Conservation (phyloP, 495 filamentous ascomycete genomes). For the Schizothecium vesticola region DNA sequence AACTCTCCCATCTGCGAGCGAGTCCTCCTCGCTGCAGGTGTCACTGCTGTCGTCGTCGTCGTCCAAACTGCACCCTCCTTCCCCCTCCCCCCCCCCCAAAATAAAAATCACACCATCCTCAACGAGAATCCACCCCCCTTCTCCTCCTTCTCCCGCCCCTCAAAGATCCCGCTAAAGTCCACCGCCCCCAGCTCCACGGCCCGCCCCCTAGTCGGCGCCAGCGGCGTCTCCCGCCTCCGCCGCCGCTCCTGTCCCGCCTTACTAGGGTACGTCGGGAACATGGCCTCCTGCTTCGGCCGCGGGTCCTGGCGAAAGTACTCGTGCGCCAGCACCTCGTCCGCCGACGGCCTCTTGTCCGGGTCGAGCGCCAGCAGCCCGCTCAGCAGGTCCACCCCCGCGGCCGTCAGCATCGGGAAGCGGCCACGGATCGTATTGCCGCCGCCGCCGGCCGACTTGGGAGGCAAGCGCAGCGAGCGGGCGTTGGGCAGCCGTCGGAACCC, state of each 20-base stretch:
- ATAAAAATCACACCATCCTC: conserved; percentile 54
- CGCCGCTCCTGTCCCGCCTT: conserved; percentile 91
- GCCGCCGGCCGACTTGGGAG: conserved; percentile 40
- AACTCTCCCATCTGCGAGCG: not conserved
- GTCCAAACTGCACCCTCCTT: not conserved
- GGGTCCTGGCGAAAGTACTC: conserved; percentile 88
- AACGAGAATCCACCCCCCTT: conserved; percentile 77
- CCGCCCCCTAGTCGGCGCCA: conserved; percentile 75
- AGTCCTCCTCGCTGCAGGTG: not conserved
- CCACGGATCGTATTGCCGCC: conserved; percentile 51
- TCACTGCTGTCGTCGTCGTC: not conserved
- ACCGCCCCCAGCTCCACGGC: conserved; percentile 58
- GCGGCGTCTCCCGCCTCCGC: conserved; percentile 66
- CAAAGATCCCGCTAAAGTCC: conserved; percentile 77
- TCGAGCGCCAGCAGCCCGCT: conserved; percentile 66
- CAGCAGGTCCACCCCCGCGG: conserved; percentile 66
- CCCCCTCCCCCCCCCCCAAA: not conserved
- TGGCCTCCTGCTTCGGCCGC: conserved; percentile 73
- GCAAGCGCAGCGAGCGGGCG: conserved; percentile 76
- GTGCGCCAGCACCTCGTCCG: conserved; percentile 53
- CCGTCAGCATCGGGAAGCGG: conserved; percentile 75
- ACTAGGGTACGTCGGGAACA: conserved; percentile 90
- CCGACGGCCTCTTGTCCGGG: conserved; percentile 63
- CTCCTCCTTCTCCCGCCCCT: conserved; percentile 65
- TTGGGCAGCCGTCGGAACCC: conserved; percentile 84